Base-by-base conservation (phyloP, 2,329 filamentous ascomycete genomes). In the Fusarium drepaniforme region DNA sequence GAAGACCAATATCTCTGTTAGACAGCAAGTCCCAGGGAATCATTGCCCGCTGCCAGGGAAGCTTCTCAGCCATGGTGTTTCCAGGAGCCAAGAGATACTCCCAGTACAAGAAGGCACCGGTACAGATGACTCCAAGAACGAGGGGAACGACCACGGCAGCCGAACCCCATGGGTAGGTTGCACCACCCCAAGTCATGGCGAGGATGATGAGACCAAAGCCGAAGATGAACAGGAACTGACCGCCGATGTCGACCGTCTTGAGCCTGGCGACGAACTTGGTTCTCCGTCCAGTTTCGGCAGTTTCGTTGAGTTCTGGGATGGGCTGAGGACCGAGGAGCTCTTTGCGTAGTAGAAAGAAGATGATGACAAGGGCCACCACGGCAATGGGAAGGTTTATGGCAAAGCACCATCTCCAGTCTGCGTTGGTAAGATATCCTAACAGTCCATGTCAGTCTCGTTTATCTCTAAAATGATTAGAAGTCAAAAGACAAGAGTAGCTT, bases 371-470 rank as follows among this genome's bases (percentile, higher is more conserved):
- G 8, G 87, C 88, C 23, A 88, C 75, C 4, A 86, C 83, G 2
- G 84, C 86, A 49, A 92, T 85, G 18, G 90, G 90, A n/a, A 91
- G 84, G 70, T 89, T 90, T 64, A 93, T 87, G 42, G 87, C 90
- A 79, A 93, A 93, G 77, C 90, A 91, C 87, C 92, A 93, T 60
- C 91, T 84, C 91, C 92, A 93, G 72, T 86, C 87, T 5, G 85
- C 81, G 40, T 85, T 82, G 23, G 88, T 88, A 15, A 91, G 83
- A 68, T 88, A 89, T 1, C 86, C 82, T 83, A 23, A 0, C 4
- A 16, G 5, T 9, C 3, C 5, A 38, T 18, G 21, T 78, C 33
- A 77, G 73, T 57, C 33, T 28, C 46, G 21, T 46, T 8, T 8
- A 16, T 49, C 23, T 5, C 8, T 8, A 9, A 18, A 8, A 15